These are phyloP conservation scores for Talaromyces thailandensis DNA, from an alignment of 495 filamentous ascomycete genomes.

Conservation along the genomic window DNA sequence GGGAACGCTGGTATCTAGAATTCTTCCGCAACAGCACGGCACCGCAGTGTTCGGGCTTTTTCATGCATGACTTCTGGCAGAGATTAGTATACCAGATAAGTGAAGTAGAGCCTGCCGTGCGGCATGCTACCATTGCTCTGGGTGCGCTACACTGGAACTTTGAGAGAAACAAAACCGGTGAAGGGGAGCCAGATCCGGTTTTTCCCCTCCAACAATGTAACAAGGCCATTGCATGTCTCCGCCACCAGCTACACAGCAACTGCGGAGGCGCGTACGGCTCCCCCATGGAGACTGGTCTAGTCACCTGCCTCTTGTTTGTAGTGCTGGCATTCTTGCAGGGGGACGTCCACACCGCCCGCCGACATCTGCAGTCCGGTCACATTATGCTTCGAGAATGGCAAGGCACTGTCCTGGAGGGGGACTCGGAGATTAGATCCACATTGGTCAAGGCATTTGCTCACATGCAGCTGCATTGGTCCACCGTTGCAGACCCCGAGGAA, in stretches of 20 bases:
- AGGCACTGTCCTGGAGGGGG: neutral
- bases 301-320: slow-evolving; percentile 39
- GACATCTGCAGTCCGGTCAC: slow-evolving; percentile 9
- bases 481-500: neutral
- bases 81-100: slow-evolving; percentile 40
- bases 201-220: slow-evolving; percentile 38
- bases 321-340: slow-evolving; percentile 38
- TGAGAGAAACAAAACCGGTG: neutral
- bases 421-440: neutral
- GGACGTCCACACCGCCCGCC: slow-evolving; percentile 26
- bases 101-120: slow-evolving; percentile 39
- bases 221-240: slow-evolving; percentile 26
- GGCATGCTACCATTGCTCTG: slow-evolving; percentile 35
- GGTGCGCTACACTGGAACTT: slow-evolving; percentile 32
- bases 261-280: slow-evolving; percentile 1
- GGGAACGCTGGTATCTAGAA: slow-evolving; percentile 13
- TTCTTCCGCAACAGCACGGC: slow-evolving; percentile 19
- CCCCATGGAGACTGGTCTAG: slow-evolving; percentile 14
- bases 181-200: neutral
- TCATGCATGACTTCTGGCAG: slow-evolving; percentile 40
- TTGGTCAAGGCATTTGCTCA: slow-evolving; percentile 2
- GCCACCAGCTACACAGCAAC: slow-evolving; percentile 10
- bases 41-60: slow-evolving; percentile 31
- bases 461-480: neutral
- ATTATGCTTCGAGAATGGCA: slow-evolving; percentile 11